Conservation (phyloP, 139 green algal species). For the Raphidocelis subcapitata region DNA sequence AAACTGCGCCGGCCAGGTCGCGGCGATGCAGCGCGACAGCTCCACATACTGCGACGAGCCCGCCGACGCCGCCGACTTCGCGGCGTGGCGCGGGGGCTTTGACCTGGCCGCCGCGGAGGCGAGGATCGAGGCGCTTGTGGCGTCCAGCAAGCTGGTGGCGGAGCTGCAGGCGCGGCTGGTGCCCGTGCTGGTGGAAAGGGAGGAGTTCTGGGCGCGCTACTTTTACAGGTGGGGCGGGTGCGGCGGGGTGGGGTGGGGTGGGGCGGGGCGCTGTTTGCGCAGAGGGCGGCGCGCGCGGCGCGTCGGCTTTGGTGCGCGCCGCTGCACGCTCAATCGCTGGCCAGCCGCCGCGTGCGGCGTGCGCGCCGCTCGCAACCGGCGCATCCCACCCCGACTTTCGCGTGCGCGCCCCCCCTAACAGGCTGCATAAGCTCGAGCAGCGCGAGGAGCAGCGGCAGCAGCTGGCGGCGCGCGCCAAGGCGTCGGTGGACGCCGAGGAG, state of each 20-base stretch:
- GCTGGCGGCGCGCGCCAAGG: slow-evolving; percentile 53
- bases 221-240: slow-evolving; percentile 90
- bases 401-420: too few relatives aligned
- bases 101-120: slow-evolving; percentile 42
- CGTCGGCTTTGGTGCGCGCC: background rate
- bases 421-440: slow-evolving; percentile 60
- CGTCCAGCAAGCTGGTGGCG: slow-evolving; percentile 71
- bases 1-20: slow-evolving; percentile 29
- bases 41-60: slow-evolving; percentile 95
- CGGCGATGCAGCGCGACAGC: slow-evolving; percentile 87
- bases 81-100: slow-evolving; percentile 49
- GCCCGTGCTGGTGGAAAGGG: slow-evolving; percentile 87
- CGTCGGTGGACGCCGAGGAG: slow-evolving; percentile 44
- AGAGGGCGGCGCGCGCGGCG: background rate
- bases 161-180: slow-evolving; percentile 85
- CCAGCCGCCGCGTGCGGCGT: too few relatives aligned
- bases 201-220: slow-evolving; percentile 93
- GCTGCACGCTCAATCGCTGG: slow-evolving; percentile 39
- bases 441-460: slow-evolving; percentile 62
- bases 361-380: too few relatives aligned
- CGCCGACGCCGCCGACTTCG: slow-evolving; percentile 76
- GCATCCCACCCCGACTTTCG: too few relatives aligned
- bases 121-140: slow-evolving; percentile 66
- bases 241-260: background rate
- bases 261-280: background rate